Evolutionary conservation across 2,329 filamentous ascomycete genomes (phyloP).

Genomic region (Tolypocladium tundrense): DNA sequence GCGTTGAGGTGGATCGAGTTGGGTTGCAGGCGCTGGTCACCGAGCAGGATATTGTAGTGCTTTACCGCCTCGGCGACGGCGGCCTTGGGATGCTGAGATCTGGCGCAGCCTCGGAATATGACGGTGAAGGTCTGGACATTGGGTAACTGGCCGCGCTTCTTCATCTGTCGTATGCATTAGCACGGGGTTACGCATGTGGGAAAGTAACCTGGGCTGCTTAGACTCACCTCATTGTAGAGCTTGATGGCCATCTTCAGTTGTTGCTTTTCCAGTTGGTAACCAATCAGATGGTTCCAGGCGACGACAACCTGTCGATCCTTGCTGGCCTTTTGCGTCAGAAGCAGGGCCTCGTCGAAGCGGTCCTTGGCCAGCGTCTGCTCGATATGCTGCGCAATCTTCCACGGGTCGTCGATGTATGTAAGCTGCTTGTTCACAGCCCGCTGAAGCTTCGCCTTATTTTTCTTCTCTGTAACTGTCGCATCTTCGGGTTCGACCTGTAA

Average conservation of each 20-base stretch:
- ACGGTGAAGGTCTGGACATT: constrained; percentile 77
- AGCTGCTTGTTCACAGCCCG: constrained; percentile 44
- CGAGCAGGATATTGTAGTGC: constrained; percentile 67
- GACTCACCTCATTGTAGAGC: constrained; percentile 73
- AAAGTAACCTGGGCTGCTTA: background rate
- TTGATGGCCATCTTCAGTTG: constrained; percentile 58
- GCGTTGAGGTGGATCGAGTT: constrained; percentile 82
- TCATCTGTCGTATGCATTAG: constrained; percentile 55
- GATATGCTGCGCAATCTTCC: constrained; percentile 62
- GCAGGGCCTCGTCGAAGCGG: constrained; percentile 55
- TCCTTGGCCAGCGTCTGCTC: constrained; percentile 46
- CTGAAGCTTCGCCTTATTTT: constrained; percentile 18
- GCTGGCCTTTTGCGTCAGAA: constrained; percentile 60
- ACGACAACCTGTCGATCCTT: constrained; percentile 55
- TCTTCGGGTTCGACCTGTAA: constrained; percentile 9
- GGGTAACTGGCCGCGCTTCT: constrained; percentile 75
- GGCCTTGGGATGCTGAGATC: constrained; percentile 44
- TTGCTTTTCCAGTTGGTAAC: constrained; percentile 53
- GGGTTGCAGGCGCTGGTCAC: constrained; percentile 53
- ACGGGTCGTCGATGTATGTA: constrained; percentile 56
- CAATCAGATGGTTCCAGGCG: constrained; percentile 81
- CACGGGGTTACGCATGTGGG: background rate
- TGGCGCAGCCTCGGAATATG: constrained; percentile 65
- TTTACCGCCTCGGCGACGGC: constrained; percentile 60
- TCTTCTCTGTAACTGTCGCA: constrained; percentile 7